Evolutionary conservation across 192 early-diverging fungal species (phyloP).

Genomic region (Geranomyces michiganensis): DNA sequence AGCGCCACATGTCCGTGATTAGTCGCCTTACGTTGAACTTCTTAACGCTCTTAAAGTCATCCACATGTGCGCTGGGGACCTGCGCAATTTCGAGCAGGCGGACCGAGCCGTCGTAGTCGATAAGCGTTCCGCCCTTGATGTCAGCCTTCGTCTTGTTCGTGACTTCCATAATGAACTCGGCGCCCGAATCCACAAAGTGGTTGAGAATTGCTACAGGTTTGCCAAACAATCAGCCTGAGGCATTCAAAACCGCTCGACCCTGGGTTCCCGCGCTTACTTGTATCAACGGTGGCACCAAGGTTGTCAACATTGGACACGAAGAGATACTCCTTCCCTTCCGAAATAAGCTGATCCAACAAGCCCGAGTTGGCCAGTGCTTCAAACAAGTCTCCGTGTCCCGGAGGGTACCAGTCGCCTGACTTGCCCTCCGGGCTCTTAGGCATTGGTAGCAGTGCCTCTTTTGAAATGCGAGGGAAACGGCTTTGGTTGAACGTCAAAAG

Average conservation of each 20-base stretch:
- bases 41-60: conserved; percentile 99
- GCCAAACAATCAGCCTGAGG: background rate
- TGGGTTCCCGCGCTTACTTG: conserved; percentile 43
- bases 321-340: conserved; percentile 96
- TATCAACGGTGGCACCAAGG: conserved; percentile 95
- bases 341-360: conserved; percentile 87
- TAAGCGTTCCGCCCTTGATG: conserved; percentile 99
- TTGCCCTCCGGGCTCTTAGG: conserved; percentile 70
- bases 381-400: conserved; percentile 98
- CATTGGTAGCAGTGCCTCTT: conserved; percentile 88
- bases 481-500: conserved; percentile 98
- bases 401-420: conserved; percentile 86
- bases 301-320: conserved; percentile 99
- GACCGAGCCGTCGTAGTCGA: conserved; percentile 94
- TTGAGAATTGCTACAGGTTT: conserved; percentile 69
- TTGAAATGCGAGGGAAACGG: conserved; percentile 88
- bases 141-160: conserved; percentile 99
- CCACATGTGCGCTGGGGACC: conserved; percentile 92
- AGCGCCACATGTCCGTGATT: no score
- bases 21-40: conserved; percentile 90
- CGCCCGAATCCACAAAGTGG: conserved; percentile 82
- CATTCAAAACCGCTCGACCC: no score
- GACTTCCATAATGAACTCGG: conserved; percentile 99
- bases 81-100: conserved; percentile 97
- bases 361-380: conserved; percentile 93